Base-by-base conservation (phyloP, 2,329 filamentous ascomycete species). In the Hypoxylon sp. region DNA sequence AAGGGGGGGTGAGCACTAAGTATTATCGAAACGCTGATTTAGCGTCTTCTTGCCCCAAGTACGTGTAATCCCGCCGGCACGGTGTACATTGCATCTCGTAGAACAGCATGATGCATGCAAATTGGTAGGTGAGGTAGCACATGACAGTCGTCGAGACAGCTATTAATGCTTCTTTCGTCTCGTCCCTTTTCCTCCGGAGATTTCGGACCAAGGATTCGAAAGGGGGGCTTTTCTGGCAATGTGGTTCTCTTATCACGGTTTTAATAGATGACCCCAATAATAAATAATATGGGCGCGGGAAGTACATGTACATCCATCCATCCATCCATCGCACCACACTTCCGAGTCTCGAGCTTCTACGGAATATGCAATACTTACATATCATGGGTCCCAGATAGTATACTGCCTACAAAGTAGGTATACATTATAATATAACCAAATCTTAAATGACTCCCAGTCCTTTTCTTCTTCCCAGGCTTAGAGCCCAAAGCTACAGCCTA, bases 1-100 rank as follows among this genome's bases (percentile, higher is more conserved):
- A 32, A 41, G n/a, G 43, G 55, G 56, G 50, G 60, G 64, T 64
- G 64, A 66, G 64, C 64, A 67, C 60, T 67, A 63, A 41, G 51
- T 51, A 56, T 51, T 57, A 57, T 67, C 56, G 64, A 64, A 61
- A 60, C 44, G 37, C 50, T 60, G 57, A 54, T 61, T 41, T 59
- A 41, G 46, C 48, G 28, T 54, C 52, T n/a, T 58, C 51, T 64
- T 57, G 56, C 55, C 26, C 58, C 64, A 50, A 48, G 55, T 59
- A 54, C 55, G 60, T 67, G 46, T 59, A 58, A 57, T 62, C 60
- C 64, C 64, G 49, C 53, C 59, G 57, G 57, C 57, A 67, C 61
- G 64, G 64, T 64, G 64, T 66, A 66, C 56, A 57, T 47, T 61
- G 37, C 50, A 19, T 64, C 56, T 64, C 59, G 54, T 52, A 34